A percentile compares a stretch with the other conserved stretches of the same genome.
These are phyloP conservation scores for Pichia sp. DNA, from an alignment of 1,139 yeast species.

Conservation along the genomic window DNA sequence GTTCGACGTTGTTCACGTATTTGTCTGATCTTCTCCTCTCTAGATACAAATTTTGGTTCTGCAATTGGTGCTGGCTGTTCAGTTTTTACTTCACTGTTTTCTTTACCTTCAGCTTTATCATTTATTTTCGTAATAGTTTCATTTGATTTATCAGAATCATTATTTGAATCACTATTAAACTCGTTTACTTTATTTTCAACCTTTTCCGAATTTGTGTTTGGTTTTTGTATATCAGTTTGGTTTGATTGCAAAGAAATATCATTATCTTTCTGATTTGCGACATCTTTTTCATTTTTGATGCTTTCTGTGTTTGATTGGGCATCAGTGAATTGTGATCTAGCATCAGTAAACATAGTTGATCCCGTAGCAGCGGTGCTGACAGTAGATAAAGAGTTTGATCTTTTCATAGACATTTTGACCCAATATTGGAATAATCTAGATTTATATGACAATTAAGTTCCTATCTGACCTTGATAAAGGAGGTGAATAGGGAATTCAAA, in stretches of 20 bases:
- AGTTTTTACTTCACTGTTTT: slow-evolving; percentile 2
- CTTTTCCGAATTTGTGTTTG: background rate
- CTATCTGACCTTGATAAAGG: too few species aligned
- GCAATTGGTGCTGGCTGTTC: slow-evolving; percentile 9
- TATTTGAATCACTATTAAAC: too few species aligned
- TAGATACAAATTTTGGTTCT: slow-evolving; percentile 11
- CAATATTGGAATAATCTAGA: too few species aligned
- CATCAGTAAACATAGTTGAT: slow-evolving; percentile 16
- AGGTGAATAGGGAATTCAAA: too few species aligned
- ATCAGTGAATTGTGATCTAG: slow-evolving; percentile 12
- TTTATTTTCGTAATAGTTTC: background rate
- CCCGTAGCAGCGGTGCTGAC: slow-evolving; percentile 12
- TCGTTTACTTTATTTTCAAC: background rate
- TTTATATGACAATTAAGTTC: too few species aligned
- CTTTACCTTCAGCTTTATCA: slow-evolving; percentile 5
- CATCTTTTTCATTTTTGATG: background rate
- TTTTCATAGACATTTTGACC: background rate
- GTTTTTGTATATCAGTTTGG: background rate
- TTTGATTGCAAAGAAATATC: too few species aligned
- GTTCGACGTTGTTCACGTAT: slow-evolving; percentile 2
- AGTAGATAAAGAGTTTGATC: slow-evolving; percentile 11
- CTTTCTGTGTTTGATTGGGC: background rate
- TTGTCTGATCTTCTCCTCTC: slow-evolving; percentile 11
- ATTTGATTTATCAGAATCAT: background rate
- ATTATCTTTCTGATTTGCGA: background rate